Evolutionary conservation across 1,139 yeast genomes (phyloP), one percentile per base, ranked within the genome.

Genomic region (Yamadazyma songkhlaensis): DNA sequence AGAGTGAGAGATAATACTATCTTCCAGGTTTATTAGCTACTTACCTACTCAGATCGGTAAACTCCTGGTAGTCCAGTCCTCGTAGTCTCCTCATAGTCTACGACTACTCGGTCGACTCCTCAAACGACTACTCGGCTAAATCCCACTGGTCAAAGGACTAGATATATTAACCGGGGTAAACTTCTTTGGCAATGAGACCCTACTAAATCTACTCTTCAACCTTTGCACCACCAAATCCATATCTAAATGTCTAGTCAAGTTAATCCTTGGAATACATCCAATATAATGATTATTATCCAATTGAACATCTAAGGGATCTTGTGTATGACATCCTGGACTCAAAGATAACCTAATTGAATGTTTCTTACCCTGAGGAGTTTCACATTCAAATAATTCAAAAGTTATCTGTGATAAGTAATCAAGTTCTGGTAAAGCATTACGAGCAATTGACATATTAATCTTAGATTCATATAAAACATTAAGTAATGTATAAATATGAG

Each of bases 311-410:
- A 94, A 72, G 12, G 98, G 98, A 60, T 92, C 96, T 54, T 89
- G 96, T 0, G 97, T 89, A 60, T 94, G 97, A 61, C 98, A 94
- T 25, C 99, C 99, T 0, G 98, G 97, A 2, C 97, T 86, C 49
- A 94, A 73, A 12, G 95, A 83, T 44, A 94, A 73, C 52, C 97
- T 76, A 37, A 94, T 83, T 2, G 96, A 82, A 57, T 89, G 95
- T 50, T 85, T 84, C 64, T 89, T 89, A 33, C 79, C 82, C 7
- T 81, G 79, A 9, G 71, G 66, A 42, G 63, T 58, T 22, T 77
- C 81, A 29, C 86, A 76, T 59, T 94, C 98, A 56, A 89, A 94
- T 14, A 92, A 64, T 60, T 94, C 99, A 63, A 94, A 92, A 10
- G 84, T 87, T 50, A 94, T 90, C 56, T 94, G 98, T 0, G 98